These are phyloP conservation scores for Mortierella hygrophila DNA, from an alignment of 192 early-diverging fungal species.

Conservation along the genomic window DNA sequence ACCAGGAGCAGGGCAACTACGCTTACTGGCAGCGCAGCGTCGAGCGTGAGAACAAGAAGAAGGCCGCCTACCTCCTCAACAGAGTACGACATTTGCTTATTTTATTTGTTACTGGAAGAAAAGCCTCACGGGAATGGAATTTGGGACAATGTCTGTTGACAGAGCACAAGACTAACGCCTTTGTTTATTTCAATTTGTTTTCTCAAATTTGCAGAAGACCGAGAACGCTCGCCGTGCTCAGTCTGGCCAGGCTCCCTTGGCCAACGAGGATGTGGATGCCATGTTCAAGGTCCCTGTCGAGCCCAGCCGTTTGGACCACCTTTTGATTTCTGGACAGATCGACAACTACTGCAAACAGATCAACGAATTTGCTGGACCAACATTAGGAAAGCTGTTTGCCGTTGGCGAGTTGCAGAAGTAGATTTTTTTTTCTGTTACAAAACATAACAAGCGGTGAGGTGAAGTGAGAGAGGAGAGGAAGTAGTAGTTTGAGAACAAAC, in stretches of 20 bases:
- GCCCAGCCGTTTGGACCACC: conserved; percentile 90
- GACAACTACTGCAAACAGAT: conserved; percentile 94
- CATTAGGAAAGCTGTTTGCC: conserved; percentile 92
- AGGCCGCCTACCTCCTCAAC: conserved; percentile 69
- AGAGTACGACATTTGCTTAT: conserved; percentile 54
- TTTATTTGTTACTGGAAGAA: not conserved
- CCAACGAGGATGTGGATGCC: conserved; percentile 84
- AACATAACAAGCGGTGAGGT: not conserved
- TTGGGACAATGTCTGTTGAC: not conserved
- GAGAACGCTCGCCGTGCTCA: conserved; percentile 80
- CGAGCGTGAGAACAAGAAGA: conserved; percentile 88
- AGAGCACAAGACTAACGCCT: not conserved
- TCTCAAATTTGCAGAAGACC: conserved; percentile 58
- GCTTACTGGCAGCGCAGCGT: conserved; percentile 95
- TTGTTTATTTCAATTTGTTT: conserved; percentile 23
- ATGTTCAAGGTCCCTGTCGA: conserved; percentile 82
- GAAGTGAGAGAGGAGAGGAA: not conserved
- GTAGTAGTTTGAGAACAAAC: not conserved
- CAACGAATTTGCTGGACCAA: conserved; percentile 93
- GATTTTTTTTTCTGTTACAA: not conserved
- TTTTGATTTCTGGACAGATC: conserved; percentile 92
- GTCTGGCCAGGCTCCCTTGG: conserved; percentile 77
- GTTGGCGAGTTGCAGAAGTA: conserved; percentile 82
- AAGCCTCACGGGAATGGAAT: too few species aligned
- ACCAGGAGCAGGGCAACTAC: conserved; percentile 92